Conservation (phyloP, 306 rosid species). For the Canavalia ensiformis region DNA sequence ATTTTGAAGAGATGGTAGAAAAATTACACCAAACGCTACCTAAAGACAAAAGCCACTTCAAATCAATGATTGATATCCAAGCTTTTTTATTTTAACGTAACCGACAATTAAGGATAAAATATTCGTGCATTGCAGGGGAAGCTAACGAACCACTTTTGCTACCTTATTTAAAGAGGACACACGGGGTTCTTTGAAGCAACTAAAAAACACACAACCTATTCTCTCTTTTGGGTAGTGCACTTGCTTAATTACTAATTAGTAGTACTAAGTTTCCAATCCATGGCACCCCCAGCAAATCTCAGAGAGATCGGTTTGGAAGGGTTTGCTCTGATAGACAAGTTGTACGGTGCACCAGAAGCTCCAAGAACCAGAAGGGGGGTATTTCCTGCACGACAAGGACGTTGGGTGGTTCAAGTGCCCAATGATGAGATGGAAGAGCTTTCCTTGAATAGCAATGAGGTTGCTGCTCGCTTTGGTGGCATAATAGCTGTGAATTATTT, state of each 20-base stretch:
- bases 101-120: too few species aligned
- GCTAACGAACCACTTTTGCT: slow-evolving; percentile 13
- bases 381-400: slow-evolving; percentile 18
- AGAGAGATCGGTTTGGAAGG: slow-evolving; percentile 43
- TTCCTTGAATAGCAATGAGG: slow-evolving; percentile 35
- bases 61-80: not conserved
- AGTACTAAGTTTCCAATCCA: not conserved
- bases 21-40: too few species aligned
- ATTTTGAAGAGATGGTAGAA: too few species aligned
- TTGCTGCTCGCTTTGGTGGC: slow-evolving; percentile 31
- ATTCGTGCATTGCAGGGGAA: not conserved
- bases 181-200: slow-evolving; percentile 2
- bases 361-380: slow-evolving; percentile 7
- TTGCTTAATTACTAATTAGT: not conserved
- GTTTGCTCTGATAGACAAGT: slow-evolving; percentile 39
- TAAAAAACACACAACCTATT: not conserved
- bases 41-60: not conserved
- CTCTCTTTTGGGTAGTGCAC: not conserved
- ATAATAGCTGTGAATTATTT: slow-evolving; percentile 10
- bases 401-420: slow-evolving; percentile 44
- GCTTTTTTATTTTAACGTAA: too few species aligned
- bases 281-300: slow-evolving; percentile 32
- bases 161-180: slow-evolving; percentile 13
- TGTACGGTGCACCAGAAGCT: not conserved
- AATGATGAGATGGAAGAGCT: slow-evolving; percentile 40